phyloP scores from a whole-genome alignment of 805 yeast genomes.

The Starmerella ratchasimensis region DNA sequence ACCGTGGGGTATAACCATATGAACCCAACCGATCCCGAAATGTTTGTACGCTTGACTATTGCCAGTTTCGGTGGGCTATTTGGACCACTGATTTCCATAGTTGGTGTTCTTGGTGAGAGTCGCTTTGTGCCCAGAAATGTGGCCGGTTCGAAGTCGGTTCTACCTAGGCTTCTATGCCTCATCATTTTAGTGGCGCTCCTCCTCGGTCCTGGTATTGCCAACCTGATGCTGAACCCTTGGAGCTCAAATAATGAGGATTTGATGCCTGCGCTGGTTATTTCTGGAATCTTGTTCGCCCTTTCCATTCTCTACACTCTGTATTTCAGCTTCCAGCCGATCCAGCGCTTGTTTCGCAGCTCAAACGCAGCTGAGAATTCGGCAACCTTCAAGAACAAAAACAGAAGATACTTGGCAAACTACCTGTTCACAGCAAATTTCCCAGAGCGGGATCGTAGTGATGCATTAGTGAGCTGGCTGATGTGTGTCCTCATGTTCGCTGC shows the following conservation, averaged over 20 bases:
- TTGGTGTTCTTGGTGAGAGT: constrained; percentile 45
- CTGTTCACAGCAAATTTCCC: constrained; percentile 50
- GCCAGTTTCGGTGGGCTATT: constrained; percentile 57
- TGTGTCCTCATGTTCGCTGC: constrained; percentile 57
- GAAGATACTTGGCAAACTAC: constrained; percentile 36
- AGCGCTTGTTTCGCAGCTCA: constrained; percentile 31
- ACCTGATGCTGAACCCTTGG: constrained; percentile 16
- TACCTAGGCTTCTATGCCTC: constrained; percentile 33
- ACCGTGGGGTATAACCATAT: constrained; percentile 42
- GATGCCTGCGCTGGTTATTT: constrained; percentile 25
- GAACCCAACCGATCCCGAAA: constrained; percentile 35
- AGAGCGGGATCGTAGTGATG: constrained; percentile 38
- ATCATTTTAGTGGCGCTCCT: constrained; percentile 32
- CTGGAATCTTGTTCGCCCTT: constrained; percentile 43
- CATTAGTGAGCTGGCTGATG: constrained; percentile 49
- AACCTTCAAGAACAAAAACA: constrained; percentile 9
- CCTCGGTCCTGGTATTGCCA: constrained; percentile 14
- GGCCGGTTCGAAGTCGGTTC: constrained; percentile 55
- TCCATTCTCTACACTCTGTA: constrained; percentile 43
- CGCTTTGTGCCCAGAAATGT: constrained; percentile 56
- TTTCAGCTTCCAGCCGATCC: constrained; percentile 49
- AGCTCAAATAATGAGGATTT: not conserved
- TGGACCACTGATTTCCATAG: constrained; percentile 42
- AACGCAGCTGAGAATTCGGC: not conserved
- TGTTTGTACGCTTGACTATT: constrained; percentile 40